A percentile compares a stretch with the other conserved stretches of the same genome.
Evolutionary conservation across 257 asterid genomes (phyloP).

Genomic region (Oldenlandia corymbosa): DNA sequence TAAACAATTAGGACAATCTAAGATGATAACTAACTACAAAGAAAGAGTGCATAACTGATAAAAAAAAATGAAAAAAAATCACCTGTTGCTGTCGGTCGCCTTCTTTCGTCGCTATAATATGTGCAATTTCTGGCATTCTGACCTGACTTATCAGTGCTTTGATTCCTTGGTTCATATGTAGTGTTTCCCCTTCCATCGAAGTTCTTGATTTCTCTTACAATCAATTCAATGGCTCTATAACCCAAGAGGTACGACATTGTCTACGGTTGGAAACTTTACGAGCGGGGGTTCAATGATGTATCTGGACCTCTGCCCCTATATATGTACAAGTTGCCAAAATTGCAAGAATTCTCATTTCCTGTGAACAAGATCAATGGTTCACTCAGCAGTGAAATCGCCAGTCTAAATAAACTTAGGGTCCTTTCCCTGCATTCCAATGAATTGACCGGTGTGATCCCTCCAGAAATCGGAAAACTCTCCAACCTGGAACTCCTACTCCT

Average conservation of each 20-base stretch:
- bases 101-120: too few species aligned
- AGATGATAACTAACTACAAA: too few species aligned
- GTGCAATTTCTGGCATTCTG: too few species aligned
- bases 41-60: too few species aligned
- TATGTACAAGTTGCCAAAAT: conserved; percentile 35
- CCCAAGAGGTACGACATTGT: conserved; percentile 49
- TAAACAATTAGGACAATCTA: too few species aligned
- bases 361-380: conserved; percentile 62
- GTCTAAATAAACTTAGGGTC: conserved; percentile 50
- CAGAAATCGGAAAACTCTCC: conserved; percentile 53
- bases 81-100: too few species aligned
- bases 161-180: conserved; percentile 52
- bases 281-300: conserved; percentile 63
- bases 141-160: conserved; percentile 49
- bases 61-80: too few species aligned
- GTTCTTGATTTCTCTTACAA: conserved; percentile 69
- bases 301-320: conserved; percentile 58
- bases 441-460: conserved; percentile 60
- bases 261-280: conserved; percentile 41
- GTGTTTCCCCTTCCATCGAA: conserved; percentile 32
- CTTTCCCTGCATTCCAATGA: conserved; percentile 58
- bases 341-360: conserved; percentile 63
- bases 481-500: conserved; percentile 63
- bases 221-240: conserved; percentile 52
- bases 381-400: conserved; percentile 40